These are phyloP conservation scores for Saccharomyces pastorianus DNA, from an alignment of 1,139 yeast species.

Conservation along the genomic window DNA sequence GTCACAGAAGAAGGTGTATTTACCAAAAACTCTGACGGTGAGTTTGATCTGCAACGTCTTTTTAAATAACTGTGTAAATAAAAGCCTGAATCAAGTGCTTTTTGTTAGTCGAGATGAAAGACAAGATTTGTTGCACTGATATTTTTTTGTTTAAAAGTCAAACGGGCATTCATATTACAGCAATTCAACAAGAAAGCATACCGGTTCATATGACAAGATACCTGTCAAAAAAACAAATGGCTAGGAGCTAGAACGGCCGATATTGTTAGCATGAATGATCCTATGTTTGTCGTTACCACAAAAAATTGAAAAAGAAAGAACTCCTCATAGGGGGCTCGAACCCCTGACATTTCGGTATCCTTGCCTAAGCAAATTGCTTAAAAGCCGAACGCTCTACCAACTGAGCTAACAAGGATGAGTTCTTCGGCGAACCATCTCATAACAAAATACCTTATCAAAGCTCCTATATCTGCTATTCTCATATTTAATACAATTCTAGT, in stretches of 20 bases:
- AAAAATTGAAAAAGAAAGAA: slow-evolving; percentile 11
- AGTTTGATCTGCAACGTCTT: slow-evolving; percentile 34
- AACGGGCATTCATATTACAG: too few relatives aligned
- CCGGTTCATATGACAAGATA: too few relatives aligned
- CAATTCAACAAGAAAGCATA: too few relatives aligned
- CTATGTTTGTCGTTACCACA: too few relatives aligned
- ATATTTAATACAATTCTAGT: too few relatives aligned
- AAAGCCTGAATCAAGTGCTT: too few relatives aligned
- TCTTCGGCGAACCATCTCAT: slow-evolving; percentile 6
- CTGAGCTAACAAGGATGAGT: slow-evolving; percentile 31
- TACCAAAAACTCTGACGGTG: slow-evolving; percentile 39
- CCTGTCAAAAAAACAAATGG: too few relatives aligned
- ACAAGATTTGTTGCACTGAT: too few relatives aligned
- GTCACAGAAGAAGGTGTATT: slow-evolving; percentile 69
- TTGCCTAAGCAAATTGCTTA: slow-evolving; percentile 23
- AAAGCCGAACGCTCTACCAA: slow-evolving; percentile 32
- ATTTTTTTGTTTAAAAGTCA: too few relatives aligned
- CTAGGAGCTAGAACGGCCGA: slow-evolving; percentile 29
- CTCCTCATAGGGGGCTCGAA: slow-evolving; percentile 36
- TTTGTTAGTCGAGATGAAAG: too few relatives aligned
- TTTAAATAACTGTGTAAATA: neutral
- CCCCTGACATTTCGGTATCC: slow-evolving; percentile 35
- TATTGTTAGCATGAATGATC: slow-evolving; percentile 9
- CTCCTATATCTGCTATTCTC: too few relatives aligned
- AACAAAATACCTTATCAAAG: too few relatives aligned